phyloP scores from a whole-genome alignment of 2,329 filamentous ascomycete genomes.

The Aphanocladium album region DNA sequence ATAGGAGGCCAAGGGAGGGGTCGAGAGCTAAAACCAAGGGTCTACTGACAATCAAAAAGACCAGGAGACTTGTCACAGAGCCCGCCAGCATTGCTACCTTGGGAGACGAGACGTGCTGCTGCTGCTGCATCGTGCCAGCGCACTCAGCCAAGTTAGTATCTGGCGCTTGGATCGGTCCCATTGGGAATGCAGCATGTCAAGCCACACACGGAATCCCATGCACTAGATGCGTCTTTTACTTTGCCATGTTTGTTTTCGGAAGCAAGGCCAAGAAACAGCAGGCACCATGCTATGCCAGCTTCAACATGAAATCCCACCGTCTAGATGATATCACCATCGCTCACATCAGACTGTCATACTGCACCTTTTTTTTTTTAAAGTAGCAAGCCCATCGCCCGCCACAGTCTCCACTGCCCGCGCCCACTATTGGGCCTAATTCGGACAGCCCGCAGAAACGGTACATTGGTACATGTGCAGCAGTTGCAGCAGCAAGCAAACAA shows the following conservation, averaged over 20 bases:
- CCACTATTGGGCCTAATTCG: conserved; percentile 9
- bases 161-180: not conserved
- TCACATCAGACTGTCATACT: too few species aligned
- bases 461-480: not conserved
- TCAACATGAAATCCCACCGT: not conserved
- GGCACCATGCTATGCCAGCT: not conserved
- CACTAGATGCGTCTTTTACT: not conserved
- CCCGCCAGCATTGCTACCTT: too few species aligned
- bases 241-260: not conserved
- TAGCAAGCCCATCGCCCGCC: not conserved
- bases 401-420: not conserved
- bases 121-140: not conserved
- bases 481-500: not conserved
- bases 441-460: not conserved
- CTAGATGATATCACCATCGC: not conserved
- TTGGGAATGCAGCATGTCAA: not conserved
- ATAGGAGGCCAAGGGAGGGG: not conserved
- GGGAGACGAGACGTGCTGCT: too few species aligned
- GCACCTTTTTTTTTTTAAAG: not conserved
- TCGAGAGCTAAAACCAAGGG: not conserved
- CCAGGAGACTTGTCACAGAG: too few species aligned
- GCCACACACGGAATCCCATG: not conserved
- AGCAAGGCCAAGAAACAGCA: too few species aligned
- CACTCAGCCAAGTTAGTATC: not conserved
- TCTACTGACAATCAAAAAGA: too few species aligned